Conservation (phyloP, 2,329 filamentous ascomycete genomes). For the Cladophialophora exuberans region DNA sequence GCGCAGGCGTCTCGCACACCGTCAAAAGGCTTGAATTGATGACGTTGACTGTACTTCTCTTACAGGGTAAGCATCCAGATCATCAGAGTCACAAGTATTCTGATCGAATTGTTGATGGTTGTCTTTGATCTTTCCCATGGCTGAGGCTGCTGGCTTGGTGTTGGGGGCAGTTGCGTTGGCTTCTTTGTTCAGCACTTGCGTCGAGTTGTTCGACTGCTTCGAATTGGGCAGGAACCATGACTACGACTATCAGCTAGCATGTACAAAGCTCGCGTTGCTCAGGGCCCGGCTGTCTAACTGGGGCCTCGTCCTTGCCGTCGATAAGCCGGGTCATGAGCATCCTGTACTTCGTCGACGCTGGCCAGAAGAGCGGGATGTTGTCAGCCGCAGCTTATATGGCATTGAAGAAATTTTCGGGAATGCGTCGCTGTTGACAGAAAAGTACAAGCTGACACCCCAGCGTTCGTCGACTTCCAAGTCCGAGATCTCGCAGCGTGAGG, state of each 20-base stretch:
- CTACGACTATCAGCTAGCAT: slow-evolving; percentile 3
- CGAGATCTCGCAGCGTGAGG: not conserved
- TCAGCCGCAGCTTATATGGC: not conserved
- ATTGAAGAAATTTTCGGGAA: slow-evolving; percentile 5
- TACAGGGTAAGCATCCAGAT: no score
- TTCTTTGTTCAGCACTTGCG: slow-evolving; percentile 4
- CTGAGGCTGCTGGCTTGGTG: slow-evolving; percentile 12
- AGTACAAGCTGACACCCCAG: not conserved
- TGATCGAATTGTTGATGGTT: no score
- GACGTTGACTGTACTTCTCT: no score
- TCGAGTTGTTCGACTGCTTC: slow-evolving; percentile 3
- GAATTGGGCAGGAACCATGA: not conserved
- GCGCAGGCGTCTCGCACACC: no score
- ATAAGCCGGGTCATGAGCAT: not conserved
- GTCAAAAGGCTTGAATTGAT: no score
- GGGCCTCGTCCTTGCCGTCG: not conserved
- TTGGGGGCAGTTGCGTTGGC: slow-evolving; percentile 8
- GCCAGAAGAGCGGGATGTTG: slow-evolving; percentile 2
- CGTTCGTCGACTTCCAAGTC: not conserved
- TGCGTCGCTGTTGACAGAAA: not conserved
- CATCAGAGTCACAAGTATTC: no score
- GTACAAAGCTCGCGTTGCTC: slow-evolving; percentile 1
- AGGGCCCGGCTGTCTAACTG: not conserved
- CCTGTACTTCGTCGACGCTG: not conserved
- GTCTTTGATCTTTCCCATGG: no score